Conservation (phyloP, 306 rosid genomes). For the Castanopsis chinensis region DNA sequence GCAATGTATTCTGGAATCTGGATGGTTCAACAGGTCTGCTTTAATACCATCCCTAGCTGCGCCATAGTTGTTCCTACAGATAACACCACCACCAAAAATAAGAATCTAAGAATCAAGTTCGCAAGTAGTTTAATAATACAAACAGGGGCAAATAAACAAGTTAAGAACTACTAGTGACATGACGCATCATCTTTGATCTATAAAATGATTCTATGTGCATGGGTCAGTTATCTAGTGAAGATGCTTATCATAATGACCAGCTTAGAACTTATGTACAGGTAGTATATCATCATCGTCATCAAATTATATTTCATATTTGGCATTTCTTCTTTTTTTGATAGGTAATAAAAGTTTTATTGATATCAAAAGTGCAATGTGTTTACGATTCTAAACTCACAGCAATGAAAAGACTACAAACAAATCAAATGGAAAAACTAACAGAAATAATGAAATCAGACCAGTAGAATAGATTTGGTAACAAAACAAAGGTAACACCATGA, state of each 20-base stretch:
- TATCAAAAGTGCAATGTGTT: too few relatives aligned
- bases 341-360: too few relatives aligned
- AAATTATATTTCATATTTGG: not conserved
- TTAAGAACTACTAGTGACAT: not conserved
- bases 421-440: too few relatives aligned
- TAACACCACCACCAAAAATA: slow-evolving; percentile 1
- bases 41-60: slow-evolving; percentile 67
- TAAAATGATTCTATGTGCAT: not conserved
- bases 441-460: too few relatives aligned
- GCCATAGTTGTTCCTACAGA: slow-evolving; percentile 86
- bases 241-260: not conserved
- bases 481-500: not conserved
- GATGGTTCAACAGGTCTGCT: slow-evolving; percentile 67
- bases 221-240: not conserved
- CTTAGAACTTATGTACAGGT: not conserved
- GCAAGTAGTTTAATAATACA: not conserved
- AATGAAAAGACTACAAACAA: too few relatives aligned
- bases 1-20: slow-evolving; percentile 91
- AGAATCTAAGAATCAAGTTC: not conserved
- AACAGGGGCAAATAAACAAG: not conserved
- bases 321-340: not conserved
- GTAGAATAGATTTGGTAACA: not conserved
- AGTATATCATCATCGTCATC: not conserved
- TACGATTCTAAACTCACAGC: too few relatives aligned
- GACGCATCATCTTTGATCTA: not conserved